Evolutionary conservation across 2,329 filamentous ascomycete species (phyloP).

Genomic region (Bipolaris victoriae): DNA sequence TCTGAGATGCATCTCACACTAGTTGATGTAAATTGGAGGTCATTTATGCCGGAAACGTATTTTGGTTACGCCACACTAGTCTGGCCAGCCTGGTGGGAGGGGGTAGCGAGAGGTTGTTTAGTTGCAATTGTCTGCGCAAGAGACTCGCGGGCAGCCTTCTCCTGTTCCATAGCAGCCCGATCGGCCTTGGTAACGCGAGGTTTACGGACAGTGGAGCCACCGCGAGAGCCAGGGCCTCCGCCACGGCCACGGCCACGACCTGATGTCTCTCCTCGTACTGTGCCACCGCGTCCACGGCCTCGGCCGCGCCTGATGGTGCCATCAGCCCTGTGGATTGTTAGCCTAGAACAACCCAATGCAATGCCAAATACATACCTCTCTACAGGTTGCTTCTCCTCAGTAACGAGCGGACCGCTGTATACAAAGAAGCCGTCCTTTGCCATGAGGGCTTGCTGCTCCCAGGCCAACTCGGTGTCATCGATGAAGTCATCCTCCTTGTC

Average conservation of each 20-base stretch:
- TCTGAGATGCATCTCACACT: background rate
- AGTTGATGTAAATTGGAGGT: background rate
- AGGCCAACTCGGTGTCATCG: slow-evolving; percentile 91
- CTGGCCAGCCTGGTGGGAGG: slow-evolving; percentile 17
- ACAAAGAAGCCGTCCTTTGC: slow-evolving; percentile 98
- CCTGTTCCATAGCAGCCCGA: slow-evolving; percentile 78
- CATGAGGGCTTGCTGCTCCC: slow-evolving; percentile 94
- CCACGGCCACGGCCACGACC: slow-evolving; percentile 55
- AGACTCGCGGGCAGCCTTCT: slow-evolving; percentile 77
- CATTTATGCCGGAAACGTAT: background rate
- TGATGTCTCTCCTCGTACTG: slow-evolving; percentile 50
- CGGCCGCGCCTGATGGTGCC: slow-evolving; percentile 73
- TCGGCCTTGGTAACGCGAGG: slow-evolving; percentile 86
- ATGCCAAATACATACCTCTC: slow-evolving; percentile 59
- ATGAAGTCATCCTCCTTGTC: slow-evolving; percentile 72
- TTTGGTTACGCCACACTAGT: slow-evolving; percentile 17
- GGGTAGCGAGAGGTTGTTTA: slow-evolving; percentile 27
- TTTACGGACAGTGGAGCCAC: slow-evolving; percentile 76
- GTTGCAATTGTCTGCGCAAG: slow-evolving; percentile 46
- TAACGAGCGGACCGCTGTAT: slow-evolving; percentile 89
- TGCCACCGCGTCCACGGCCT: slow-evolving; percentile 61
- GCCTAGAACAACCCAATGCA: slow-evolving; percentile 22
- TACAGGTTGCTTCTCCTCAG: slow-evolving; percentile 77
- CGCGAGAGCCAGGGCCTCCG: slow-evolving; percentile 72
- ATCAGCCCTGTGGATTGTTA: slow-evolving; percentile 64